Conservation (phyloP, 768 basidiomycete species). For the Gloeostereum incarnatum region DNA sequence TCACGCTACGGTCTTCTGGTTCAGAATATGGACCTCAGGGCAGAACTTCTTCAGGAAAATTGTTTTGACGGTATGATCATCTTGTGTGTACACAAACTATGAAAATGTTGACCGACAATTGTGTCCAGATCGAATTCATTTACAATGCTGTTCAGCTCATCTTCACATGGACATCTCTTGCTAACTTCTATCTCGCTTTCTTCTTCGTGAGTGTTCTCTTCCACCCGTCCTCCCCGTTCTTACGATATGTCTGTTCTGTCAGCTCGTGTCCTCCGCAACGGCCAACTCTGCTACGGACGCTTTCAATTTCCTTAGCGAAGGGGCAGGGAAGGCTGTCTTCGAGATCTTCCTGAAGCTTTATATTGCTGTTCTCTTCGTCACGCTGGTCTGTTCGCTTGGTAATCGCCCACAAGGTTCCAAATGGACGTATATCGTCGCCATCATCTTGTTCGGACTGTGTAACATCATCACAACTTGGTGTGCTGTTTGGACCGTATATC, state of each 20-base stretch:
- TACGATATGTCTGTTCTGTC: constrained; percentile 16
- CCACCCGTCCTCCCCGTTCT: constrained; percentile 10
- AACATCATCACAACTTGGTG: constrained; percentile 81
- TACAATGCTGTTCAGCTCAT: constrained; percentile 86
- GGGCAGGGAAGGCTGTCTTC: constrained; percentile 66
- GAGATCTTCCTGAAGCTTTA: constrained; percentile 78
- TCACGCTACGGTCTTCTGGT: constrained; percentile 86
- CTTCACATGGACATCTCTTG: constrained; percentile 91
- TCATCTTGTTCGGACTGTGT: constrained; percentile 71
- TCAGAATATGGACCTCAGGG: constrained; percentile 86
- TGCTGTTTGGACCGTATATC: constrained; percentile 85
- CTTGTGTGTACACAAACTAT: not conserved
- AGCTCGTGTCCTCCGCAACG: constrained; percentile 81
- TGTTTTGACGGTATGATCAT: constrained; percentile 44
- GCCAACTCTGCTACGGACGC: constrained; percentile 45
- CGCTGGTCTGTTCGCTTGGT: constrained; percentile 81
- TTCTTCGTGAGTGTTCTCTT: constrained; percentile 65
- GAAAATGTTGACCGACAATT: not conserved
- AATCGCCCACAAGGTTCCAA: constrained; percentile 91
- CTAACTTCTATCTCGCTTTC: constrained; percentile 92
- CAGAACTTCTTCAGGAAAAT: constrained; percentile 83
- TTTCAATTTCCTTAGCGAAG: constrained; percentile 71
- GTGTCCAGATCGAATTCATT: constrained; percentile 72
- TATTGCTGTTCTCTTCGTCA: constrained; percentile 75
- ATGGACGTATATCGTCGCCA: constrained; percentile 72